Evolutionary conservation across 1,139 yeast species (phyloP).

Genomic region (Magnusiomyces ingens): DNA sequence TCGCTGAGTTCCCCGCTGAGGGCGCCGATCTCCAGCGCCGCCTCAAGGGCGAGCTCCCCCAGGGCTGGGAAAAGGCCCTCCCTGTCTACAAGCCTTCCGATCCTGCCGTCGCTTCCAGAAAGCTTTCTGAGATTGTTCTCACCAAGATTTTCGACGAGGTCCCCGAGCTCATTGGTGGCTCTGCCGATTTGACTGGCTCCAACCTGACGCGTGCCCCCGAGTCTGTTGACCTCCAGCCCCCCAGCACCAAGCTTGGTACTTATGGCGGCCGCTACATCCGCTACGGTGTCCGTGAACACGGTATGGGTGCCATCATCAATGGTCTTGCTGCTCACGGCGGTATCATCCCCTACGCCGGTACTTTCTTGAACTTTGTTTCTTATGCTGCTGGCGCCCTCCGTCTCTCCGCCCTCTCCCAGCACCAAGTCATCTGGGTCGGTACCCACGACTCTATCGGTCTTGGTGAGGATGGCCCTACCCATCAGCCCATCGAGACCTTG

Average conservation of each 20-base stretch:
- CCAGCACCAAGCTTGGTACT: conserved; percentile 72
- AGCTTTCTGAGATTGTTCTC: conserved; percentile 81
- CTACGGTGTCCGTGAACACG: conserved; percentile 99
- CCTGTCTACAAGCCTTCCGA: conserved; percentile 79
- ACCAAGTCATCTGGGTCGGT: conserved; percentile 94
- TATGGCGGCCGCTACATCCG: conserved; percentile 92
- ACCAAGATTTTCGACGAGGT: conserved; percentile 54
- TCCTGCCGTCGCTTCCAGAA: conserved; percentile 88
- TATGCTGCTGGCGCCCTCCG: conserved; percentile 98
- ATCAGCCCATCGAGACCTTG: conserved; percentile 98
- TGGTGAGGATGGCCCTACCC: conserved; percentile 99
- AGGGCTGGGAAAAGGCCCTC: conserved; percentile 68
- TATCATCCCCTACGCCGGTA: conserved; percentile 92
- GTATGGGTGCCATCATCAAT: conserved; percentile 98
- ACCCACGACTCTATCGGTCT: conserved; percentile 99
- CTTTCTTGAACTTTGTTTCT: conserved; percentile 96
- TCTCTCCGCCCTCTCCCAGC: conserved; percentile 88
- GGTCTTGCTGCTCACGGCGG: conserved; percentile 97
- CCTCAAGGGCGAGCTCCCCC: conserved; percentile 74
- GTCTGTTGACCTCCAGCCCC: conserved; percentile 92
- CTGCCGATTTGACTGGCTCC: conserved; percentile 97
- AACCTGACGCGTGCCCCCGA: conserved; percentile 87
- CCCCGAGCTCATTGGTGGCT: conserved; percentile 95
- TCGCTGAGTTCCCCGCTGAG: conserved; percentile 64
- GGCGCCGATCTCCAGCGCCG: conserved; percentile 83